Base-by-base conservation (phyloP, 768 basidiomycete genomes). In the Tulasnella sp. region DNA sequence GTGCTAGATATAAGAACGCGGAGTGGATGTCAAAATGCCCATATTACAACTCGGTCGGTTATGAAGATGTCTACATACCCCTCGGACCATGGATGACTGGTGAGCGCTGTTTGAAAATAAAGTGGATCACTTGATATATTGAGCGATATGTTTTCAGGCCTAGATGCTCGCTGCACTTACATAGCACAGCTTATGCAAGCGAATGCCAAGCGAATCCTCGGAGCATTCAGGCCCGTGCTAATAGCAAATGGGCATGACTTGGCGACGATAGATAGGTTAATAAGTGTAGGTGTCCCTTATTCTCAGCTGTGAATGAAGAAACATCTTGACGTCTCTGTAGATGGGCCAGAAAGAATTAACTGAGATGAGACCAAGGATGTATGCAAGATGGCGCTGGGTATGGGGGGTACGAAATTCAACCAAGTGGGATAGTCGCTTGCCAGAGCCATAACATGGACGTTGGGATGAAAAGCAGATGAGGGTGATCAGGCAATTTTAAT, bases 341-440 rank as follows among this genome's bases (percentile, higher is more conserved):
- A 43, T 39, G 20, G 37, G 25, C 3, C 28, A 43, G 37, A 45
- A 40, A 15, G 49, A 51, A 33, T 19, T 51, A 20, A 41, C 40
- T 20, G 8, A 51, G n/a, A 42, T 51, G 49, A 25, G 29, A 10
- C 49, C 49, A n/a, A 25, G 19, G 28, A 9, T 42, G 4, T 51
- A 41, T 41, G 37, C 35, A 37, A 41, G 33, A 29, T 51, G 49
- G 49, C 41, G 49, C 16, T 51, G 43, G 16, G 37, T 41, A 16
- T 51, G 49, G 49, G 49, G 39, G 2, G 33, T 33, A 5, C 19
- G 49, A 33, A 51, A 37, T 12, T 28, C 28, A 31, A 39, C 24
- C 12, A 39, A 41, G 33, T 51, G 49, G 49, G n/a, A n/a, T n/a
- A n/a, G n/a, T n/a, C n/a, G n/a, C n/a, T n/a, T n/a, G n/a, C n/a